A percentile compares a stretch with the other conserved stretches of the same genome.
Conservation (phyloP, 805 yeast species). For the Torulaspora quercuum region DNA sequence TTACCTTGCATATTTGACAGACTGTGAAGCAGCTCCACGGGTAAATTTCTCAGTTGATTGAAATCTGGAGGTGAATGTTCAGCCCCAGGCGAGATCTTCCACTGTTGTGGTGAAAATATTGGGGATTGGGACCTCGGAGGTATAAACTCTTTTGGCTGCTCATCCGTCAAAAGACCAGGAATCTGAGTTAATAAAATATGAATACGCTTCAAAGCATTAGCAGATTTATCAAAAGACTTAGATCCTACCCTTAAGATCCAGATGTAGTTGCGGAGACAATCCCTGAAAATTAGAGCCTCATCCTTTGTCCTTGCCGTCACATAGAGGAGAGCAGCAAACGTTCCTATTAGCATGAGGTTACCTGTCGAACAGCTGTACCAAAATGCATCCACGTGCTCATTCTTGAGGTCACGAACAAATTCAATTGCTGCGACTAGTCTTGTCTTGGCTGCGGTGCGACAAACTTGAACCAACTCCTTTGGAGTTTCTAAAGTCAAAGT, state of each 20-base stretch:
- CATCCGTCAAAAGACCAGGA: slow-evolving; percentile 54
- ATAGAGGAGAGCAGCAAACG: slow-evolving; percentile 78
- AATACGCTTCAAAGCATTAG: slow-evolving; percentile 66
- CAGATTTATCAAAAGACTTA: slow-evolving; percentile 72
- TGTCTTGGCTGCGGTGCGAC: slow-evolving; percentile 82
- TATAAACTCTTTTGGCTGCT: slow-evolving; percentile 18
- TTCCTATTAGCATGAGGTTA: slow-evolving; percentile 77
- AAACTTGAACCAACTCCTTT: slow-evolving; percentile 56
- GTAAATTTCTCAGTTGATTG: slow-evolving; percentile 22
- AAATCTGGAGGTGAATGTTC: slow-evolving; percentile 16
- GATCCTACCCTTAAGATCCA: slow-evolving; percentile 72
- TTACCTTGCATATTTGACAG: slow-evolving; percentile 19
- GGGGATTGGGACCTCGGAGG: slow-evolving; percentile 29
- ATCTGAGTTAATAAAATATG: slow-evolving; percentile 71
- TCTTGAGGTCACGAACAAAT: slow-evolving; percentile 67
- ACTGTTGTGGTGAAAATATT: slow-evolving; percentile 17
- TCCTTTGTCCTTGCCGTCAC: slow-evolving; percentile 61
- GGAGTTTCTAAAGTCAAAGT: slow-evolving; percentile 46
- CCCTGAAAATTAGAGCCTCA: slow-evolving; percentile 62
- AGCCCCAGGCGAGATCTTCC: slow-evolving; percentile 10
- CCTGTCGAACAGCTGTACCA: slow-evolving; percentile 85
- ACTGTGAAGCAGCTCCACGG: slow-evolving; percentile 22
- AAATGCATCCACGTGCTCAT: slow-evolving; percentile 81
- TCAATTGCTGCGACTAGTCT: slow-evolving; percentile 79
- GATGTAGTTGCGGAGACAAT: slow-evolving; percentile 69